phyloP scores from a whole-genome alignment of 2,329 filamentous ascomycete species.

The Scedosporium apiospermum region DNA sequence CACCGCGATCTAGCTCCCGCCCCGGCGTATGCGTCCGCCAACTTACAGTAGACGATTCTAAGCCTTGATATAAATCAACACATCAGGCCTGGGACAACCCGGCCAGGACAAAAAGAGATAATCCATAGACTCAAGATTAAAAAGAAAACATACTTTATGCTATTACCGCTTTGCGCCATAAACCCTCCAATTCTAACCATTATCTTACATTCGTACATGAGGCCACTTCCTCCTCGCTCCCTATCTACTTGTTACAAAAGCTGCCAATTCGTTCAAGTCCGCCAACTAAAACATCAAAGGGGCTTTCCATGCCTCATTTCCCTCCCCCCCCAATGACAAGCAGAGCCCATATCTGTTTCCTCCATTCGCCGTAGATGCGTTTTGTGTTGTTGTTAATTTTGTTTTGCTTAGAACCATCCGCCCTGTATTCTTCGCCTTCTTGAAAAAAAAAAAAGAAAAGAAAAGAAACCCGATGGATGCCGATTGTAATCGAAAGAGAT shows the following conservation, averaged over 20 bases:
- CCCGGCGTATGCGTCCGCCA: too few relatives aligned
- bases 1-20: too few relatives aligned
- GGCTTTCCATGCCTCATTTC: too few relatives aligned
- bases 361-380: background rate
- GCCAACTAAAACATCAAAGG: background rate
- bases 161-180: background rate
- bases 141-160: conserved; percentile 10
- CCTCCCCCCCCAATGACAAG: too few relatives aligned
- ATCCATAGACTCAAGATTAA: background rate
- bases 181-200: background rate
- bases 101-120: background rate
- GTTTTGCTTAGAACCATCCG: background rate
- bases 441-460: too few relatives aligned
- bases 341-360: too few relatives aligned
- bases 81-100: too few relatives aligned
- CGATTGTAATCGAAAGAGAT: background rate
- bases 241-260: background rate
- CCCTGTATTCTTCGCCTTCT: background rate
- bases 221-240: background rate
- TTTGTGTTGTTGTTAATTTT: background rate
- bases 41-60: too few relatives aligned
- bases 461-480: too few relatives aligned
- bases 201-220: background rate
- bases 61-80: too few relatives aligned
- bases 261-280: background rate